These are phyloP conservation scores for Umbelopsis sp. DNA, from an alignment of 192 early-diverging fungal species.

Conservation along the genomic window DNA sequence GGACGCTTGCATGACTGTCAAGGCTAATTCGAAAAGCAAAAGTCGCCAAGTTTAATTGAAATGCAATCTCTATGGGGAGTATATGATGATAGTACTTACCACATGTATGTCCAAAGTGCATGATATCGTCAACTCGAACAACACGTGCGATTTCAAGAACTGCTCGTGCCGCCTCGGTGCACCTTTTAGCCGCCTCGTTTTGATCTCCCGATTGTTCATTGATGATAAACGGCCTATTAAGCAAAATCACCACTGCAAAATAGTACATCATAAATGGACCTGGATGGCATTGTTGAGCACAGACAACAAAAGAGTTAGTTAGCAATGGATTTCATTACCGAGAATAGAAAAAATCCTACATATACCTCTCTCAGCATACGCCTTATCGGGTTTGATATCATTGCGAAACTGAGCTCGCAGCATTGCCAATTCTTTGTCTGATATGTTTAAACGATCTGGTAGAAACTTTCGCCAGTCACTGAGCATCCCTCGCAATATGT, in stretches of 20 bases:
- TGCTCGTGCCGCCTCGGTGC: neutral
- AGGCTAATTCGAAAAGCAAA: neutral
- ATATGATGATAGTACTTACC: neutral
- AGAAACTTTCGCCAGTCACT: slow-evolving; percentile 25
- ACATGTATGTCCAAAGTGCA: slow-evolving; percentile 9
- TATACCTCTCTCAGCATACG: slow-evolving; percentile 1
- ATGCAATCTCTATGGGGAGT: no score
- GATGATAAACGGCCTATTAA: neutral
- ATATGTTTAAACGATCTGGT: slow-evolving; percentile 12
- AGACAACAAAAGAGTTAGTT: neutral
- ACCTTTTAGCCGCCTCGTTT: neutral
- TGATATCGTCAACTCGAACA: neutral
- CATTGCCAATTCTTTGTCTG: slow-evolving; percentile 16
- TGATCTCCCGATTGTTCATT: neutral
- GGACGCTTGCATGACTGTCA: slow-evolving; percentile 8
- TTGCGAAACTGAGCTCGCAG: slow-evolving; percentile 15
- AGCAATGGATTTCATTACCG: neutral
- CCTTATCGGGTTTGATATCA: neutral
- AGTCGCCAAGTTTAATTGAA: neutral
- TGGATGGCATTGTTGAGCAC: no score
- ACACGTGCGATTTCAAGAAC: neutral
- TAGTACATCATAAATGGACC: neutral
- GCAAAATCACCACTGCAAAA: neutral
- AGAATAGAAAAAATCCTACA: neutral
- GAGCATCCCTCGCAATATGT: slow-evolving; percentile 18